A percentile compares a stretch with the other conserved stretches of the same genome.
These are phyloP conservation scores for Trichophaea hybrida DNA, from an alignment of 2,329 filamentous ascomycete genomes.

Conservation along the genomic window DNA sequence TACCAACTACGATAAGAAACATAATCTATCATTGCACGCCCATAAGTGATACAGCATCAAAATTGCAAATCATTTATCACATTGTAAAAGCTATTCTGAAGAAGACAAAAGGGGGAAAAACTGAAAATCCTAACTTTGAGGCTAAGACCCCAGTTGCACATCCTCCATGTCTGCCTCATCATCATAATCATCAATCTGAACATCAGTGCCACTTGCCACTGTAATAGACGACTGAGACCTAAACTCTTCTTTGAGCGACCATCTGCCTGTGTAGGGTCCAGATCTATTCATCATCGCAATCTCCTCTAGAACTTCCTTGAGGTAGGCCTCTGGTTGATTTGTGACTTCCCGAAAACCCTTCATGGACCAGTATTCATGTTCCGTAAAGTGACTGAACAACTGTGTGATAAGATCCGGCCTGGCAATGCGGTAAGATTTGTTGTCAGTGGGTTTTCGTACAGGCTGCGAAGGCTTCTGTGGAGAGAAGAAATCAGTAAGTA, in stretches of 20 bases:
- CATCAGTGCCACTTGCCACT: neutral
- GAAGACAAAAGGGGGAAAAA: too few relatives aligned
- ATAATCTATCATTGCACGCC: too few relatives aligned
- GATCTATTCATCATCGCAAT: conserved; percentile 70
- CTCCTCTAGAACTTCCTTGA: conserved; percentile 70
- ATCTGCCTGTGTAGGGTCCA: conserved; percentile 72
- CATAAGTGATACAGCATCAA: too few relatives aligned
- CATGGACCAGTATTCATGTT: conserved; percentile 89
- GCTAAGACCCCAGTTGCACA: neutral
- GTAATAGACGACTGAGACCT: neutral
- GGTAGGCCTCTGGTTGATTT: conserved; percentile 81
- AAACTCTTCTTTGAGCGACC: conserved; percentile 60
- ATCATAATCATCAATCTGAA: neutral
- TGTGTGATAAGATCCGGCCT: conserved; percentile 76
- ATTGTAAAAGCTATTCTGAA: too few relatives aligned
- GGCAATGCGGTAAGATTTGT: conserved; percentile 81
- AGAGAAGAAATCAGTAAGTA: conserved; percentile 7
- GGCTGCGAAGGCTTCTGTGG: conserved; percentile 39
- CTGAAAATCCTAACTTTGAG: too few relatives aligned
- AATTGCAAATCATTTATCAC: too few relatives aligned
- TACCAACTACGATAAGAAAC: too few relatives aligned
- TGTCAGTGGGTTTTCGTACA: conserved; percentile 51
- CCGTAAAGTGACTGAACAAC: conserved; percentile 68
- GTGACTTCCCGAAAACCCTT: conserved; percentile 63
- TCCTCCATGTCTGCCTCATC: neutral